Conservation (phyloP, 345 rosid genomes). For the Linum usitatissimum region DNA sequence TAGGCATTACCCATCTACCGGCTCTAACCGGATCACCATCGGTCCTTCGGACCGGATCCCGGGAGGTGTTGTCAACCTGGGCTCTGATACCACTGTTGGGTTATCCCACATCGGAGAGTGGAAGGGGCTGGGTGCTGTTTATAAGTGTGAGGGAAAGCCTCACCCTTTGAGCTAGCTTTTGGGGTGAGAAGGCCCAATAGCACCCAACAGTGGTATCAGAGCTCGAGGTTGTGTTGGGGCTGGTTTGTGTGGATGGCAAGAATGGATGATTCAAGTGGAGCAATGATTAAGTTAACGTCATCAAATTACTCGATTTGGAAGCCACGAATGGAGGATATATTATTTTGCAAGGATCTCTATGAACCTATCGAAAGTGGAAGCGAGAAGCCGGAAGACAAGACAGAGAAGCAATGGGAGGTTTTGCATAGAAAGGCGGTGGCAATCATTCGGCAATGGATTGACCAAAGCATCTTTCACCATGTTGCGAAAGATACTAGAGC, state of each 20-base stretch:
- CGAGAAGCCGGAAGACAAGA: neutral
- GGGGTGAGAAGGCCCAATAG: too few species aligned
- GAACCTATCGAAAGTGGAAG: neutral
- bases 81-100: too few species aligned
- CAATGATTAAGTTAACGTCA: neutral
- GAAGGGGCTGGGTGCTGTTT: too few species aligned
- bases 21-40: too few species aligned
- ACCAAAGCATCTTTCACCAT: neutral
- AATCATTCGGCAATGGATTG: neutral
- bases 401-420: neutral
- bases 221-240: neutral
- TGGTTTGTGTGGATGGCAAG: neutral
- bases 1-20: too few species aligned
- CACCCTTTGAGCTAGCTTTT: too few species aligned
- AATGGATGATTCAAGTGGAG: neutral
- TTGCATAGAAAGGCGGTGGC: neutral
- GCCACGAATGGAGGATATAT: neutral
- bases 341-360: conserved; percentile 1
- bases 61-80: too few species aligned
- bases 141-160: too few species aligned
- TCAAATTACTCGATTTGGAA: conserved; percentile 3
- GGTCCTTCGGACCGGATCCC: too few species aligned
- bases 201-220: neutral
- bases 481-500: neutral
- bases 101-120: too few species aligned